Base-by-base conservation (phyloP, 805 yeast species). In the Zygosaccharomyces pseudorouxii region DNA sequence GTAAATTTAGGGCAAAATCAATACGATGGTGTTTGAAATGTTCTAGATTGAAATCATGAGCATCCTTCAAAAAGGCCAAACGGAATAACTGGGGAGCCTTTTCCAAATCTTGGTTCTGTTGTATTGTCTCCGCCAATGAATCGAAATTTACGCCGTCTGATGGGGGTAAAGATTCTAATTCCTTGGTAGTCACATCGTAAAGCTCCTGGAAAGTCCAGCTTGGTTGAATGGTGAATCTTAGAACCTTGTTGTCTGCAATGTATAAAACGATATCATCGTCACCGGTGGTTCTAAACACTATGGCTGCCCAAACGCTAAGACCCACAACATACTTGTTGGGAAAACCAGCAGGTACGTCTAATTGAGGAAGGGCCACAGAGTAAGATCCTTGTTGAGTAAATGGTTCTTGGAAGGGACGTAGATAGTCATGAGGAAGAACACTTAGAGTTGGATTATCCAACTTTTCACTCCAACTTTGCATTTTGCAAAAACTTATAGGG, bases 201-300 rank as follows among this genome's bases (percentile, higher is more conserved):
- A 90, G 70, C 35, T 81, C 79, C 1, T 56, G 50, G 57, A 89
- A 86, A 0, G 81, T 61, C 61, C 72, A 62, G 7, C 71, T 67
- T 29, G 86, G 80, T 45, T 79, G 76, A 36, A 89, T 71, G 29
- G 71, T 71, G 39, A 86, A 71, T 59, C 96, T 76, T 23, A 88
- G 63, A 14, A 87, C 81, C 55, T 71, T 69, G 36, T 69, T 62
- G 5, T 67, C 66, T 2, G 68, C 56, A 22, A 76, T 66, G 56
- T 84, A 89, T 52, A 92, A 71, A n/a, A 85, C 82, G 44, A 93
- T 82, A 59, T 92, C 97, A 55, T 92, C 97, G 64, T 92, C 98
- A 20, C 97, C 98, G 2, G 97, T 85, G 41, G 88, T 72, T 62
- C 98, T 76, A 67, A 78, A 84, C 33, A 88, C 75, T 49, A 92